These are phyloP conservation scores for Trichosporon ovoides DNA, from an alignment of 1,284 basidiomycete species.

Conservation along the genomic window DNA sequence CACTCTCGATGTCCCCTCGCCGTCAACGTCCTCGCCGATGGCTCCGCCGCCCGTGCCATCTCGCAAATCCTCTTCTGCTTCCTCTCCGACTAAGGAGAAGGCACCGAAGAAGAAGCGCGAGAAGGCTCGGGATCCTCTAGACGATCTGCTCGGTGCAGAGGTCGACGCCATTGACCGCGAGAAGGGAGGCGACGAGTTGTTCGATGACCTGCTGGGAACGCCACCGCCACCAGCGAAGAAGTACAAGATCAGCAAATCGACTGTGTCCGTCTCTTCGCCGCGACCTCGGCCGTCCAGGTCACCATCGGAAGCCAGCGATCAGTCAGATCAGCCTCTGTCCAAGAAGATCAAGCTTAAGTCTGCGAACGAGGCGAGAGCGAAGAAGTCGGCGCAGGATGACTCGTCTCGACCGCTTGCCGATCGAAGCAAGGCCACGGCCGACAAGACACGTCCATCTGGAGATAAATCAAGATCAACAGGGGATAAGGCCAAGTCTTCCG, in stretches of 20 bases:
- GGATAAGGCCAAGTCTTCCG: not conserved
- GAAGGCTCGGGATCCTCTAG: conserved; percentile 21
- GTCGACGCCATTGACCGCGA: conserved; percentile 40
- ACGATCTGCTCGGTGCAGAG: conserved; percentile 45
- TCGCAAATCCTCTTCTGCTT: conserved; percentile 5
- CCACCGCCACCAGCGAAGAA: conserved; percentile 28
- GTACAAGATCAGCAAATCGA: conserved; percentile 26
- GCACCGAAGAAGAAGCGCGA: conserved; percentile 11
- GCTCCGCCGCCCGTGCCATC: conserved; percentile 41
- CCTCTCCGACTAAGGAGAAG: conserved; percentile 14
- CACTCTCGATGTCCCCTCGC: conserved; percentile 22
- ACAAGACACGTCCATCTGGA: not conserved
- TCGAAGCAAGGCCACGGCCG: not conserved
- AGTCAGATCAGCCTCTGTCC: not conserved
- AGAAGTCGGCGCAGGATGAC: not conserved
- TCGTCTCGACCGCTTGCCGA: not conserved
- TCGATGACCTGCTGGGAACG: conserved; percentile 32
- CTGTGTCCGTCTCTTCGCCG: not conserved
- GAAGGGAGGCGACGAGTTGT: conserved; percentile 14
- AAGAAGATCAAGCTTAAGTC: conserved; percentile 11
- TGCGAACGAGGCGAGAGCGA: not conserved
- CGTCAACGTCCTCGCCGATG: conserved; percentile 28
- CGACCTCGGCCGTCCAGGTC: not conserved
- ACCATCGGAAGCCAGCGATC: not conserved
- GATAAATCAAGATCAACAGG: not conserved